Conservation (phyloP, 371 early-diverging fungal genomes). For the Mucor plumbeus region DNA sequence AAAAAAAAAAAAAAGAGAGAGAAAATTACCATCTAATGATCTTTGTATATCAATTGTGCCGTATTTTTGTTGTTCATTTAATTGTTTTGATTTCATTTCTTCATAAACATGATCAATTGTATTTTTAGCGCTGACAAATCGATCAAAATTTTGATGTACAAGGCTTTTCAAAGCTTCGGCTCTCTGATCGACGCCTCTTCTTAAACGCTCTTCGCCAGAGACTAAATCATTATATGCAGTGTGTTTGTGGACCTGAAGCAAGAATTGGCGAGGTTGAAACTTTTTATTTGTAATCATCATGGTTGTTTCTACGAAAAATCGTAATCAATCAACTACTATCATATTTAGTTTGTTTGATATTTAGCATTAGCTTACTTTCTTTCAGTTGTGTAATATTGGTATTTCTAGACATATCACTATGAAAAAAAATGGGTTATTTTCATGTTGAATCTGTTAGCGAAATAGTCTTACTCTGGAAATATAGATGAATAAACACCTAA, state of each 20-base stretch:
- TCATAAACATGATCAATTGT: slow-evolving; percentile 94
- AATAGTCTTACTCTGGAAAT: slow-evolving; percentile 45
- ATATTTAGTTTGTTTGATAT: not conserved
- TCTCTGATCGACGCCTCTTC: slow-evolving; percentile 79
- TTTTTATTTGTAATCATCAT: slow-evolving; percentile 64
- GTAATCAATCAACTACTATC: not conserved
- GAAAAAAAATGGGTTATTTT: not conserved
- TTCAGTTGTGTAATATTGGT: slow-evolving; percentile 44
- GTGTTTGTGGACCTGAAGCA: slow-evolving; percentile 82
- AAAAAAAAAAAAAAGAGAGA: too few species aligned
- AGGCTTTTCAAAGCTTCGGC: slow-evolving; percentile 84
- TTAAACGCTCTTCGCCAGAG: slow-evolving; percentile 72
- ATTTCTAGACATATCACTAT: slow-evolving; percentile 40
- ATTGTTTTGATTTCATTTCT: slow-evolving; percentile 85
- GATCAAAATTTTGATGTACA: slow-evolving; percentile 94
- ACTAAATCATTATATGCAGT: slow-evolving; percentile 85
- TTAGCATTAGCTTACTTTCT: slow-evolving; percentile 42
- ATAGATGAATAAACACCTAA: slow-evolving; percentile 49
- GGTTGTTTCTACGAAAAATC: slow-evolving; percentile 37
- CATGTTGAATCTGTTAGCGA: not conserved
- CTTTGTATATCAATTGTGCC: slow-evolving; percentile 66
- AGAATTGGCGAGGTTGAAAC: slow-evolving; percentile 82
- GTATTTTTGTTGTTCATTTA: slow-evolving; percentile 79
- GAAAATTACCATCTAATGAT: slow-evolving; percentile 40
- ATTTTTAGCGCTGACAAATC: slow-evolving; percentile 94